phyloP scores from a whole-genome alignment of 257 asterid genomes.

The Scutellaria baicalensis region DNA sequence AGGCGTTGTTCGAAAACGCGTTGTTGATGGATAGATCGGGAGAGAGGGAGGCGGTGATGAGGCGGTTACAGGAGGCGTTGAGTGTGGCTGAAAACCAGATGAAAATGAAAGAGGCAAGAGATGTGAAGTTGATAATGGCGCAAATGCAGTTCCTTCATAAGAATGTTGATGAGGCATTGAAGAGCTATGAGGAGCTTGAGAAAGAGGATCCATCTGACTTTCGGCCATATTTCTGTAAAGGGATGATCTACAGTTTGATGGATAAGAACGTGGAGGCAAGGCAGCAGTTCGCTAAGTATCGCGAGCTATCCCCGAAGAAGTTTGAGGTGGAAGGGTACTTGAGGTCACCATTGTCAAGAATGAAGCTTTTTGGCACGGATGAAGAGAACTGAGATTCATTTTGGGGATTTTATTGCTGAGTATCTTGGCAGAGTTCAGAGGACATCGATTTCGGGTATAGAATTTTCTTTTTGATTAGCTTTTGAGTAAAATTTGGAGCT shows the following conservation, averaged over 20 bases:
- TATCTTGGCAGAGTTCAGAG: no score
- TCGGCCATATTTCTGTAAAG: slow-evolving; percentile 85
- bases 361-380: slow-evolving; percentile 72
- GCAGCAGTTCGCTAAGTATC: slow-evolving; percentile 61
- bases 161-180: slow-evolving; percentile 76
- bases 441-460: not conserved
- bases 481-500: not conserved
- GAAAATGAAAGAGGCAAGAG: slow-evolving; percentile 64
- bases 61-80: slow-evolving; percentile 63
- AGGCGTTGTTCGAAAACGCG: slow-evolving; percentile 73
- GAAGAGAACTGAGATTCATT: slow-evolving; percentile 29
- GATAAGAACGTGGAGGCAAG: slow-evolving; percentile 64
- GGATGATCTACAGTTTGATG: slow-evolving; percentile 68
- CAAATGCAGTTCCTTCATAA: slow-evolving; percentile 77
- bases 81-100: slow-evolving; percentile 52
- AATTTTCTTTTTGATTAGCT: not conserved
- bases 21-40: slow-evolving; percentile 72
- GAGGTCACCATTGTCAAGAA: slow-evolving; percentile 67
- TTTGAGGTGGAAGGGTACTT: slow-evolving; percentile 83
- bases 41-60: slow-evolving; percentile 51
- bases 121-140: slow-evolving; percentile 77
- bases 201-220: slow-evolving; percentile 80
- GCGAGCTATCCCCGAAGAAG: slow-evolving; percentile 64
- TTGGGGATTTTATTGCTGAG: not conserved
- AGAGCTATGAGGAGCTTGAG: slow-evolving; percentile 62